A percentile compares a stretch with the other conserved stretches of the same genome.
These are phyloP conservation scores for Russula emetica DNA, from an alignment of 768 basidiomycete species.

Conservation along the genomic window DNA sequence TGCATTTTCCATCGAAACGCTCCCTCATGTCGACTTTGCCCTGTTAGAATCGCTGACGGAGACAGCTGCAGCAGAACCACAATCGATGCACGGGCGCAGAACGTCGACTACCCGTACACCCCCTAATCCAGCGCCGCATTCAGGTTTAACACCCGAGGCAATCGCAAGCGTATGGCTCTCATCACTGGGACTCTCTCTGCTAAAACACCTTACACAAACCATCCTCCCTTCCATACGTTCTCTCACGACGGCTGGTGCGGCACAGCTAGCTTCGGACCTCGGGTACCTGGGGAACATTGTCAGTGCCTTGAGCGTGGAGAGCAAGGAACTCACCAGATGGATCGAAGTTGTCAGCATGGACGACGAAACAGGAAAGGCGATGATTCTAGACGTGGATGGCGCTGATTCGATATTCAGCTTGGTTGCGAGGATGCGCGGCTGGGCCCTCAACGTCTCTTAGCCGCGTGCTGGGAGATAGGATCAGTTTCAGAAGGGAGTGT, in stretches of 20 bases:
- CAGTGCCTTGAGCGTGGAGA: constrained; percentile 84
- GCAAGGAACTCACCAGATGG: constrained; percentile 76
- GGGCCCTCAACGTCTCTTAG: not conserved
- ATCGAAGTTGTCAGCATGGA: constrained; percentile 61
- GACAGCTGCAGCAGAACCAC: constrained; percentile 31
- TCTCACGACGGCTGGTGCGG: constrained; percentile 63
- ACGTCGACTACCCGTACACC: constrained; percentile 28
- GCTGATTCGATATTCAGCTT: constrained; percentile 16
- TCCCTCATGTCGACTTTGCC: constrained; percentile 65
- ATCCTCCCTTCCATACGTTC: constrained; percentile 68
- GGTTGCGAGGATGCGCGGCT: constrained; percentile 20
- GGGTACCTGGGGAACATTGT: constrained; percentile 90
- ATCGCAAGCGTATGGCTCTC: constrained; percentile 90
- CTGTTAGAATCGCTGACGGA: constrained; percentile 47
- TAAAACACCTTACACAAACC: constrained; percentile 63
- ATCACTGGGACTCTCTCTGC: constrained; percentile 78
- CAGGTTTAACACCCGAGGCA: constrained; percentile 58
- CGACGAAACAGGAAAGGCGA: constrained; percentile 34
- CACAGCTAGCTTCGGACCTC: constrained; percentile 82
- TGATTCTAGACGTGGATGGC: constrained; percentile 6
- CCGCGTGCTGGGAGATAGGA: not conserved
- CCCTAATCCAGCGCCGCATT: constrained; percentile 9
- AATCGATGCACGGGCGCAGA: constrained; percentile 35
- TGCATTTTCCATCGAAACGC: constrained; percentile 77
- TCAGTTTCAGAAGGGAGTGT: not conserved